Evolutionary conservation across 176 grass and related monocot species (phyloP).

Genomic region (Carex pumila): DNA sequence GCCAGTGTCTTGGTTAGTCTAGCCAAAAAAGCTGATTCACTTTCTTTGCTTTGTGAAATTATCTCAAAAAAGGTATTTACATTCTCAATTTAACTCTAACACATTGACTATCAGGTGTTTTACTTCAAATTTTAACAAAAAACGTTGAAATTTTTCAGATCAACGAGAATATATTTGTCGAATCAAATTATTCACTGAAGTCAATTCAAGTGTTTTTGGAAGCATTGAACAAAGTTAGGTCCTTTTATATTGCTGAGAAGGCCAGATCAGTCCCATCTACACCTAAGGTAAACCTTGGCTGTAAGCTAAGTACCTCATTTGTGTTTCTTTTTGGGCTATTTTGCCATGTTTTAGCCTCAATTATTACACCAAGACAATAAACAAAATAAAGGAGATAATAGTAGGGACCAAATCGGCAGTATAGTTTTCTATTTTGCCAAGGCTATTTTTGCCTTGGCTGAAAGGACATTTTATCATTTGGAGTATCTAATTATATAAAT

Average conservation of each 20-base stretch:
- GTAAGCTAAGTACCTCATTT: background rate
- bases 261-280: slow-evolving; percentile 35
- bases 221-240: slow-evolving; percentile 72
- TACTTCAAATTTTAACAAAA: background rate
- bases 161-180: slow-evolving; percentile 70
- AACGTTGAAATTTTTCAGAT: slow-evolving; percentile 39
- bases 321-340: slow-evolving; percentile 12
- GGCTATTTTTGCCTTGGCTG: too few relatives aligned
- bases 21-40: slow-evolving; percentile 47
- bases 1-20: slow-evolving; percentile 66
- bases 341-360: background rate
- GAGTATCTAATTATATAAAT: background rate
- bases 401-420: background rate
- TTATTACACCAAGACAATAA: background rate
- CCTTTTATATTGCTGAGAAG: slow-evolving; percentile 63
- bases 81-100: slow-evolving; percentile 1
- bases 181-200: slow-evolving; percentile 67
- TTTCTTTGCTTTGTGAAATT: slow-evolving; percentile 41
- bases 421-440: too few relatives aligned
- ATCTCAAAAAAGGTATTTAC: slow-evolving; percentile 65
- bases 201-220: slow-evolving; percentile 80
- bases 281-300: slow-evolving; percentile 48
- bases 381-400: background rate
- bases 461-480: background rate
- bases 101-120: slow-evolving; percentile 16